These are phyloP conservation scores for Colletotrichum brevisporum DNA, from an alignment of 2,329 filamentous ascomycete genomes.

Conservation along the genomic window DNA sequence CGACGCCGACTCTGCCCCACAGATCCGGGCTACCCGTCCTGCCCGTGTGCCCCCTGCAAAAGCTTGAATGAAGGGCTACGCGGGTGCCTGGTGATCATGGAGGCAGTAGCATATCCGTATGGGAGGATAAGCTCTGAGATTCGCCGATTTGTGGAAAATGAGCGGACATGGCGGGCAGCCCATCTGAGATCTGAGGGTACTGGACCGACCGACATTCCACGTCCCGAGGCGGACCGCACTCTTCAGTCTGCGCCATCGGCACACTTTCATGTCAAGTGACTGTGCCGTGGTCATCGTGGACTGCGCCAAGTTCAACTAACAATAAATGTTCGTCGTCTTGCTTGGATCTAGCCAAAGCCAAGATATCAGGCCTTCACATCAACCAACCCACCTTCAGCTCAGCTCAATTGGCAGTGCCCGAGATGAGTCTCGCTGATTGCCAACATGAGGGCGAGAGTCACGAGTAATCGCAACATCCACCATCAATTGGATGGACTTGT, in stretches of 20 bases:
- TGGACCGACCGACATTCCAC: background rate
- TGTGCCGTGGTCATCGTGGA: background rate
- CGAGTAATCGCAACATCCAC: background rate
- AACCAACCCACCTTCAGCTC: background rate
- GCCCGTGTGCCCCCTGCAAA: no score
- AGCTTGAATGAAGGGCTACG: conserved; percentile 10
- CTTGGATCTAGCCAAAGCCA: background rate
- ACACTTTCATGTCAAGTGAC: background rate
- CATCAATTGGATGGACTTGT: conserved; percentile 19
- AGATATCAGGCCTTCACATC: background rate
- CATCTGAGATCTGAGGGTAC: no score
- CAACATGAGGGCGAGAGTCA: background rate
- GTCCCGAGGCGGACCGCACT: background rate
- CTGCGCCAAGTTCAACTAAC: background rate
- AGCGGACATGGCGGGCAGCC: background rate
- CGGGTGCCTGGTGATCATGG: background rate
- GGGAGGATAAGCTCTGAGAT: background rate
- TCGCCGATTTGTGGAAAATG: conserved; percentile 35
- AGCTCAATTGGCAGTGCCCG: background rate
- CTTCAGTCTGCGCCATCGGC: no score
- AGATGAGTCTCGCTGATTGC: background rate
- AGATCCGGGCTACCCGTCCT: conserved; percentile 3
- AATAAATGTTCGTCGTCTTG: background rate
- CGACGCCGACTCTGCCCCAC: conserved; percentile 21
- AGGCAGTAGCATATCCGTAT: background rate